Evolutionary conservation across 257 asterid species (phyloP).

Genomic region (Rehmannia glutinosa): DNA sequence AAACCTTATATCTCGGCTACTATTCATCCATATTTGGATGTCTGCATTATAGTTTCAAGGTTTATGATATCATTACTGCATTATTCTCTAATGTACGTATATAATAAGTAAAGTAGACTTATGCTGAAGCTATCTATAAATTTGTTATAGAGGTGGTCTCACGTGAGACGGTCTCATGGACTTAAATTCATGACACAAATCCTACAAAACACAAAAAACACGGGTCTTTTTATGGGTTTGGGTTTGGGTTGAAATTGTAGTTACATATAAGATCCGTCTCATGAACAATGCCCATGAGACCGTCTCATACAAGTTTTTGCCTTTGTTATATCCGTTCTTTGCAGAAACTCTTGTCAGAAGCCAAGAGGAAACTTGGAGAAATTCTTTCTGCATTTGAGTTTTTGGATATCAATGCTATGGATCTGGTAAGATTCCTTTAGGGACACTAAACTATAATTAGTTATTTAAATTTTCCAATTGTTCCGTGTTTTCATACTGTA

Average conservation of each 20-base stretch:
- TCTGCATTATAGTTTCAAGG: slow-evolving; percentile 4
- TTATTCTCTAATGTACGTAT: not conserved
- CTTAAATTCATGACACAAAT: too few species aligned
- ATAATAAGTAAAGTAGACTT: not conserved
- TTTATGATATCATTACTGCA: not conserved
- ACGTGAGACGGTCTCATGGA: too few species aligned
- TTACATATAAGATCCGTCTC: too few species aligned
- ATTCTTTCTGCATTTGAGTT: slow-evolving; percentile 97
- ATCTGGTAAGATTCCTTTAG: slow-evolving; percentile 56
- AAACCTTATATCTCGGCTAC: not conserved
- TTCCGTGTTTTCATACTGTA: not conserved
- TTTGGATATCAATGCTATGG: slow-evolving; percentile 80
- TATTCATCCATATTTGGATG: not conserved
- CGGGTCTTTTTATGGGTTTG: too few species aligned
- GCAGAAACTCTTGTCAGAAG: slow-evolving; percentile 76
- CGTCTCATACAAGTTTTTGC: too few species aligned
- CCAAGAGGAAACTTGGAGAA: slow-evolving; percentile 91
- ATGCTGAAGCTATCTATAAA: slow-evolving; percentile 12
- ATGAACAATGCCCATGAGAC: too few species aligned
- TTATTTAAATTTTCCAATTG: not conserved
- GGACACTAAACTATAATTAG: not conserved
- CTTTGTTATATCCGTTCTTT: slow-evolving; percentile 28
- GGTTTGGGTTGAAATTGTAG: slow-evolving; percentile 18
- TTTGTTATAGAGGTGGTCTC: too few species aligned
- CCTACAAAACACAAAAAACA: too few species aligned